Conservation (phyloP, 139 green algal species). For the Eudorina sp. region DNA sequence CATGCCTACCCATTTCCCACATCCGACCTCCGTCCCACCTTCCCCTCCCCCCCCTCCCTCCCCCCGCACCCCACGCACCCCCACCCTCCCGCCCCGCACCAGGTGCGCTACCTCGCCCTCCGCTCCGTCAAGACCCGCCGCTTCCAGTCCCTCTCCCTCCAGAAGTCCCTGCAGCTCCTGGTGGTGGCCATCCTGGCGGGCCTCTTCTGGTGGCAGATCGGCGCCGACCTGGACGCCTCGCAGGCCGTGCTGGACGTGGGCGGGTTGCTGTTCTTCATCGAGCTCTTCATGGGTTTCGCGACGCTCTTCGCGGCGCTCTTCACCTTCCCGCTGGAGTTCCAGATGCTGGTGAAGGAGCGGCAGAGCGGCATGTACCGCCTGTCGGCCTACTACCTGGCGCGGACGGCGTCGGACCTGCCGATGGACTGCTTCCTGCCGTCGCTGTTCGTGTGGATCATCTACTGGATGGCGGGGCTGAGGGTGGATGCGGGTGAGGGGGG, state of each 20-base stretch:
- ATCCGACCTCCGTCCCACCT: not conserved
- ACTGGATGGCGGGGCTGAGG: slow-evolving; percentile 71
- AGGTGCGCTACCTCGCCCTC: slow-evolving; percentile 68
- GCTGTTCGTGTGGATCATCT: slow-evolving; percentile 76
- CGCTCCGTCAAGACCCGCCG: slow-evolving; percentile 73
- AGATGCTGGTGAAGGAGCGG: slow-evolving; percentile 76
- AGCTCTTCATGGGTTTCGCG: slow-evolving; percentile 72
- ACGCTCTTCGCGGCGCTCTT: slow-evolving; percentile 67
- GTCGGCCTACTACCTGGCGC: slow-evolving; percentile 84
- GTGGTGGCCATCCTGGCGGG: slow-evolving; percentile 45
- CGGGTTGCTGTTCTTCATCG: slow-evolving; percentile 74
- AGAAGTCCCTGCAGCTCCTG: slow-evolving; percentile 45
- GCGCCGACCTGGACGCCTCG: not conserved
- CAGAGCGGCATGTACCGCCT: slow-evolving; percentile 88
- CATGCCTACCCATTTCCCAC: not conserved
- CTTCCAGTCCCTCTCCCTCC: slow-evolving; percentile 71
- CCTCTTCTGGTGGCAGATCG: slow-evolving; percentile 67
- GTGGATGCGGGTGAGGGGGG: slow-evolving; percentile 43
- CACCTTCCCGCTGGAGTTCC: slow-evolving; percentile 70
- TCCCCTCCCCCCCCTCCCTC: not conserved
- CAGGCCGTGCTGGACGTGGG: slow-evolving; percentile 57
- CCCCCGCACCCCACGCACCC: too few species aligned
- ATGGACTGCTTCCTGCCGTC: slow-evolving; percentile 78
- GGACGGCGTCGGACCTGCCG: slow-evolving; percentile 72
- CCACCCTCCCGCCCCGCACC: too few species aligned